Evolutionary conservation across 768 basidiomycete genomes (phyloP).

Genomic region (Mycena indigotica): DNA sequence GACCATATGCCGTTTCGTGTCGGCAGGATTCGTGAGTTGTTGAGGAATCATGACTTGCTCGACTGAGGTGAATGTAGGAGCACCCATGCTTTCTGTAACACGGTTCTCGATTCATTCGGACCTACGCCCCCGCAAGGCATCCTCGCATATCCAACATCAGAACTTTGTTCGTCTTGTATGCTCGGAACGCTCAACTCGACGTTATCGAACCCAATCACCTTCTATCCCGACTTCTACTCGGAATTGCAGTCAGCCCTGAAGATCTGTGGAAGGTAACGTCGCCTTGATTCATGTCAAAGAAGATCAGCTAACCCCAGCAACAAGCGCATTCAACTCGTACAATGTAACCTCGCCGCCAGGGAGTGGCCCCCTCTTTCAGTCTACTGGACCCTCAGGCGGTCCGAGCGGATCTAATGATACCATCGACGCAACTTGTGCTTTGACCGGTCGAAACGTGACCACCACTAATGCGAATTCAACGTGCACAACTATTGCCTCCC

Average conservation of each 20-base stretch:
- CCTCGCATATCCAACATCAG: constrained; percentile 1
- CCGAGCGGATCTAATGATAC: constrained; percentile 7
- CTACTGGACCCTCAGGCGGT: not conserved
- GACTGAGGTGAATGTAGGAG: not conserved
- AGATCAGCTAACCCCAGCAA: not conserved
- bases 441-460: constrained; percentile 1
- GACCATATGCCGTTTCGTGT: constrained; percentile 5
- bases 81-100: constrained; percentile 1
- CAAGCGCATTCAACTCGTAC: not conserved
- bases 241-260: not conserved
- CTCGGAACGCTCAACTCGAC: constrained; percentile 10
- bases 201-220: constrained; percentile 1
- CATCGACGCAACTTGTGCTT: not conserved
- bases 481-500: not conserved
- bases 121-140: constrained; percentile 8
- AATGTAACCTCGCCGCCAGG: constrained; percentile 1
- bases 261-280: constrained; percentile 5
- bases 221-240: not conserved
- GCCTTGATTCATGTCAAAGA: not conserved
- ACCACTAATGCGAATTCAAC: not conserved
- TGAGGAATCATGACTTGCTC: not conserved
- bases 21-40: constrained; percentile 1
- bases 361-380: not conserved
- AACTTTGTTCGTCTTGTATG: constrained; percentile 12
- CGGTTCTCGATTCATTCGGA: not conserved